phyloP scores from a whole-genome alignment of 2,329 filamentous ascomycete species.

The Coniochaeta sp. region DNA sequence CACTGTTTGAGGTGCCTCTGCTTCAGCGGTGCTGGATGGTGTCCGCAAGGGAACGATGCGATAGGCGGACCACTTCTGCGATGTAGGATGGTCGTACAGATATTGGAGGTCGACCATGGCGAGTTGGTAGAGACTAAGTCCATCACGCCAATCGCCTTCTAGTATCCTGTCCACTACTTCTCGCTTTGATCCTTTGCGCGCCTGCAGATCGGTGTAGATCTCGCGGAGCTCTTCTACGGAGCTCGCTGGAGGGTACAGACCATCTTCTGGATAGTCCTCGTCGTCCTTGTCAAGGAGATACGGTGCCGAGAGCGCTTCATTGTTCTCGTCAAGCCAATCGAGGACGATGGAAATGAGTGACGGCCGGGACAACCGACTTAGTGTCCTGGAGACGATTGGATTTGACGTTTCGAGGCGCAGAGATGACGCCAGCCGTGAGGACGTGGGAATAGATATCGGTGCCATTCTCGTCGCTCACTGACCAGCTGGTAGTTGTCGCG shows the following conservation, averaged over 20 bases:
- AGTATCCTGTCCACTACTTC: slow-evolving; percentile 57
- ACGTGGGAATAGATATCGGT: slow-evolving; percentile 60
- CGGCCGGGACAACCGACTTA: slow-evolving; percentile 63
- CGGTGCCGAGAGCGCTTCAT: slow-evolving; percentile 51
- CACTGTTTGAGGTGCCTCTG: slow-evolving; percentile 30
- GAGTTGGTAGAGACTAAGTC: slow-evolving; percentile 57
- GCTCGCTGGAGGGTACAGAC: slow-evolving; percentile 60
- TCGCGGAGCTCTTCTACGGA: slow-evolving; percentile 61
- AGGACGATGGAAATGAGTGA: slow-evolving; percentile 66
- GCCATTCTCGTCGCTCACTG: slow-evolving; percentile 29
- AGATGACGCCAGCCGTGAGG: slow-evolving; percentile 62
- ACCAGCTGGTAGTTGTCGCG: background rate
- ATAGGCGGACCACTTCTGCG: slow-evolving; percentile 57
- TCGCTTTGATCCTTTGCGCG: slow-evolving; percentile 51
- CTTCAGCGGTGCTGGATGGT: slow-evolving; percentile 26
- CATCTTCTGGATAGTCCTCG: slow-evolving; percentile 50
- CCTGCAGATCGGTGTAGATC: slow-evolving; percentile 53
- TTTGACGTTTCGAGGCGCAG: slow-evolving; percentile 61
- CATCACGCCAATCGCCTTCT: slow-evolving; percentile 62
- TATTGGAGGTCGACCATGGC: slow-evolving; percentile 63
- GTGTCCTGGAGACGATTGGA: slow-evolving; percentile 54
- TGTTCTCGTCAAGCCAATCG: slow-evolving; percentile 67
- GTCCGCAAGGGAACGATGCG: slow-evolving; percentile 46
- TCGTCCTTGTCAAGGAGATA: slow-evolving; percentile 45
- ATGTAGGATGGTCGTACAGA: slow-evolving; percentile 56